These are phyloP conservation scores for Anthracocystis setariae DNA, from an alignment of 1,284 basidiomycete genomes.

Conservation along the genomic window DNA sequence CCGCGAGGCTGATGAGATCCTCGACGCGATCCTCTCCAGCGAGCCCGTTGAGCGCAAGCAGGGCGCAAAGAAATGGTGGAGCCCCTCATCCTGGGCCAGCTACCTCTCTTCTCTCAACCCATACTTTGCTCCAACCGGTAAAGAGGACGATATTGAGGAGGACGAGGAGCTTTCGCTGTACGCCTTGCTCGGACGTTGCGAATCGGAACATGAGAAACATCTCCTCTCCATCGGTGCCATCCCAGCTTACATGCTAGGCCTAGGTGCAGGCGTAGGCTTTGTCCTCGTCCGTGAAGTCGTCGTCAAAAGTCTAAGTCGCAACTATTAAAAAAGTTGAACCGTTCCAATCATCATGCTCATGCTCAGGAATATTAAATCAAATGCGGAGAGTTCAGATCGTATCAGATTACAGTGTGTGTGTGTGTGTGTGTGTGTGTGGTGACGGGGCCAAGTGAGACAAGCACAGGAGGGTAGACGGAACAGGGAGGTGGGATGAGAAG, in stretches of 20 bases:
- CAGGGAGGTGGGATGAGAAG: too few relatives aligned
- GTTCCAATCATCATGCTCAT: too few relatives aligned
- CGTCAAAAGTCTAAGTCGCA: constrained; percentile 2
- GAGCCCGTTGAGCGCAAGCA: background rate
- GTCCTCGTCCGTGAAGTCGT: constrained; percentile 49
- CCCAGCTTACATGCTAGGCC: constrained; percentile 54
- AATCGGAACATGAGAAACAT: constrained; percentile 23
- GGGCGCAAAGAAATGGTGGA: constrained; percentile 5
- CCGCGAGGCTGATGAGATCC: constrained; percentile 8
- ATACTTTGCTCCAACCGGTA: constrained; percentile 22
- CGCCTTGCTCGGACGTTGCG: constrained; percentile 27
- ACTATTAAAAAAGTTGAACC: too few relatives aligned
- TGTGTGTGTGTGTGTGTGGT: too few relatives aligned
- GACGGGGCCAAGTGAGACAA: too few relatives aligned
- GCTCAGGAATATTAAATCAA: too few relatives aligned
- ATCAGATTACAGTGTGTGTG: background rate
- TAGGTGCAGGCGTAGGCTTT: constrained; percentile 53
- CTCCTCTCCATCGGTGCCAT: constrained; percentile 46
- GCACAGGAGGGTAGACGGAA: too few relatives aligned
- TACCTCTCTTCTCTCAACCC: constrained; percentile 46
- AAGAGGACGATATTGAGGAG: constrained; percentile 2
- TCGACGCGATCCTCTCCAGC: constrained; percentile 15
- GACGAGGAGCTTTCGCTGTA: constrained; percentile 28
- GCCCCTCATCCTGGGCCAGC: constrained; percentile 16
- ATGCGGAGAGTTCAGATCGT: too few relatives aligned